Conservation (phyloP, 257 asterid species). For the Nicotiana obtusifolia region DNA sequence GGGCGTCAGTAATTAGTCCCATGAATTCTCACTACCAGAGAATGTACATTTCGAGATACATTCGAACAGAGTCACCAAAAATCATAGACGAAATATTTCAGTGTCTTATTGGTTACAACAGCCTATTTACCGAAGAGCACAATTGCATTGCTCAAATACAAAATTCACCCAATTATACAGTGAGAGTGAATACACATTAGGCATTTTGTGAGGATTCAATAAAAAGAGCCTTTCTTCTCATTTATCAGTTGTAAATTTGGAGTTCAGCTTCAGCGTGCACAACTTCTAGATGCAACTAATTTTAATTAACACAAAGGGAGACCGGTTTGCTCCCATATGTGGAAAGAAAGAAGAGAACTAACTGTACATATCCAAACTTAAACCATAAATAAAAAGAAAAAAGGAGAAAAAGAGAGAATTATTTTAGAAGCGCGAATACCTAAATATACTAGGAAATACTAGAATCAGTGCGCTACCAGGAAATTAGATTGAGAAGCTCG, state of each 20-base stretch:
- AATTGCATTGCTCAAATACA: background rate
- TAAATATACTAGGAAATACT: background rate
- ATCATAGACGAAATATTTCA: background rate
- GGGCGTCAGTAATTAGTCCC: background rate
- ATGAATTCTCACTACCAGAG: background rate
- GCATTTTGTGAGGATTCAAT: no score
- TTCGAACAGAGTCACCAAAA: background rate
- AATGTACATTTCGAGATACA: background rate
- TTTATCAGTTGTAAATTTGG: no score
- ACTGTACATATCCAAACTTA: conserved; percentile 15
- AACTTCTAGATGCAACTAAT: background rate
- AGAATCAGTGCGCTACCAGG: background rate
- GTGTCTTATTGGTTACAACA: background rate
- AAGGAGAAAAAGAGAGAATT: background rate
- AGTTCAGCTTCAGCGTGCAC: background rate
- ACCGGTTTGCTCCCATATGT: background rate
- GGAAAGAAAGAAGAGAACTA: conserved; percentile 5
- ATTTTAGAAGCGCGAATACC: background rate
- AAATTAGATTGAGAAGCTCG: background rate
- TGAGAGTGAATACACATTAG: no score
- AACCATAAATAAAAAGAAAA: background rate
- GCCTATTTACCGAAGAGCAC: background rate
- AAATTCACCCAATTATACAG: background rate
- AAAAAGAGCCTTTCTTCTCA: no score
- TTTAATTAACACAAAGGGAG: background rate